Conservation (phyloP, 2,329 filamentous ascomycete species). For the Ceratocystis harringtonii region DNA sequence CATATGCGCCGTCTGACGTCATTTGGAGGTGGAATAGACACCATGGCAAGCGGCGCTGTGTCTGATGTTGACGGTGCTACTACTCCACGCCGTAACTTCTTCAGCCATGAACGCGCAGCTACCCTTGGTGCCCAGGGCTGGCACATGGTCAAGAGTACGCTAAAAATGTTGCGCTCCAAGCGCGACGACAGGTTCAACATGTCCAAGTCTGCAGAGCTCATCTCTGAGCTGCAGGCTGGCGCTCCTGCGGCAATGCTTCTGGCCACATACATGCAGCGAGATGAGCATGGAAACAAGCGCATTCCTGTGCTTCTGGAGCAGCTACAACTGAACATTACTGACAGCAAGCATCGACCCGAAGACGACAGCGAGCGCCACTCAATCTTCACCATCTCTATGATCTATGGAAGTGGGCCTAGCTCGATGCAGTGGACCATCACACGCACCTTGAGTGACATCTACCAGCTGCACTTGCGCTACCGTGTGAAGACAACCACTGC, state of each 20-base stretch:
- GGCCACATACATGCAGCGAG: constrained; percentile 93
- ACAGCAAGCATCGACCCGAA: constrained; percentile 56
- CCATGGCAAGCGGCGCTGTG: constrained; percentile 26
- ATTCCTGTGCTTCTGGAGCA: constrained; percentile 93
- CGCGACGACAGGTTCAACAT: constrained; percentile 85
- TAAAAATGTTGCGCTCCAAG: constrained; percentile 64
- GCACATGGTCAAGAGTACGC: constrained; percentile 80
- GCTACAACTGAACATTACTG: constrained; percentile 72
- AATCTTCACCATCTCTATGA: constrained; percentile 79
- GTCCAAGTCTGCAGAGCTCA: constrained; percentile 86
- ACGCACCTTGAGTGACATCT: constrained; percentile 74
- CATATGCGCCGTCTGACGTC: constrained; percentile 53
- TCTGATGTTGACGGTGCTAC: constrained; percentile 46
- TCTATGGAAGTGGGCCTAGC: constrained; percentile 90
- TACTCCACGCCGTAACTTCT: constrained; percentile 39
- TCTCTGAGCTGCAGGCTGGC: constrained; percentile 85
- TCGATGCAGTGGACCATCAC: constrained; percentile 94
- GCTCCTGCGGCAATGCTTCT: constrained; percentile 87
- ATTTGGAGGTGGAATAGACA: constrained; percentile 38
- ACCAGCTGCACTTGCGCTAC: constrained; percentile 86
- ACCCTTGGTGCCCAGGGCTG: constrained; percentile 72
- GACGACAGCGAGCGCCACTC: constrained; percentile 55
- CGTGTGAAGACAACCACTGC: constrained; percentile 64
- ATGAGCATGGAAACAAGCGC: constrained; percentile 87
- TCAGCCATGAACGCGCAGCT: constrained; percentile 51